A percentile compares a stretch with the other conserved stretches of the same genome.
These are phyloP conservation scores for Penicillium psychrofluorescens DNA, from an alignment of 495 filamentous ascomycete species.

Conservation along the genomic window DNA sequence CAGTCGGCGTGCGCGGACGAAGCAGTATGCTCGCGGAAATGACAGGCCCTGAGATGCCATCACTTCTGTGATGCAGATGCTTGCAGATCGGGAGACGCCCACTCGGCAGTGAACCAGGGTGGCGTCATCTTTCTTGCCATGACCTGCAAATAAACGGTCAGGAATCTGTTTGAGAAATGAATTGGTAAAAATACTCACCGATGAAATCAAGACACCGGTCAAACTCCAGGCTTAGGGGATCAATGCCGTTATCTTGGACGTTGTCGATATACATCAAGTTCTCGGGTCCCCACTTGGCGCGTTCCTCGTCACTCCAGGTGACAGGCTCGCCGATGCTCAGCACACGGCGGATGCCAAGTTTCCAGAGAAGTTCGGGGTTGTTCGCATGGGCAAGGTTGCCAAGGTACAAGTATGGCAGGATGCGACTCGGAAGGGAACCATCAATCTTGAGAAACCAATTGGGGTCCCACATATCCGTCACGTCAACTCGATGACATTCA, in stretches of 20 bases:
- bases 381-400: slow-evolving; percentile 91
- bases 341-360: slow-evolving; percentile 78
- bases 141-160: slow-evolving; percentile 39
- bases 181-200: slow-evolving; percentile 48
- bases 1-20: slow-evolving; percentile 82
- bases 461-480: slow-evolving; percentile 47
- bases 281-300: slow-evolving; percentile 59
- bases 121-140: slow-evolving; percentile 68
- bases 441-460: slow-evolving; percentile 80
- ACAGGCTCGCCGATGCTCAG: slow-evolving; percentile 91
- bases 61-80: slow-evolving; percentile 97
- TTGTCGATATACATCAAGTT: slow-evolving; percentile 72
- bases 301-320: slow-evolving; percentile 64
- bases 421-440: slow-evolving; percentile 80
- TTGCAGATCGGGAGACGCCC: slow-evolving; percentile 88
- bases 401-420: slow-evolving; percentile 92
- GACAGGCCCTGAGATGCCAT: slow-evolving; percentile 75
- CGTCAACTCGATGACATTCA: slow-evolving; percentile 12
- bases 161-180: neutral
- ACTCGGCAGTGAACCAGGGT: slow-evolving; percentile 96
- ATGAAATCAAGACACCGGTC: slow-evolving; percentile 85
- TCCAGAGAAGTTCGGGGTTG: slow-evolving; percentile 72
- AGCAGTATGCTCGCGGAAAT: slow-evolving; percentile 93
- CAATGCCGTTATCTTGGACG: slow-evolving; percentile 95
- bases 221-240: slow-evolving; percentile 83